Base-by-base conservation (phyloP, 2,329 filamentous ascomycete genomes). In the Trichophyton verrucosum region DNA sequence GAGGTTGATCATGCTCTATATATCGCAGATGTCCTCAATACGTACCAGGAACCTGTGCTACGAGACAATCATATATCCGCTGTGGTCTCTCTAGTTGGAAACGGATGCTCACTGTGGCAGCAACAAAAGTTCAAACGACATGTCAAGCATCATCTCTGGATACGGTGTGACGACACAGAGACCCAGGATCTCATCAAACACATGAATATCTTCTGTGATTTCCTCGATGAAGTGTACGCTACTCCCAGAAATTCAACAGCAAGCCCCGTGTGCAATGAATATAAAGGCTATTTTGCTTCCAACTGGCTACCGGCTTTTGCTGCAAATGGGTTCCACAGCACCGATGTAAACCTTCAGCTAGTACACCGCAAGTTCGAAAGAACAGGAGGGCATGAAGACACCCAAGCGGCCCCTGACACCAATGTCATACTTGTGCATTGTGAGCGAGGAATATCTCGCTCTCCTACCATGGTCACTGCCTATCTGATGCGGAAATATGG, bases 401-500 rank as follows among this genome's bases (percentile, higher is more conserved):
- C 11, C 17, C 2, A 15, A 49, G 57, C 27, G 20, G 56, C 17
- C 49, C 47, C 57, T 38, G 6, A 58, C 62, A 59, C 60, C 11
- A 63, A 60, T 53, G 63, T 65, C 36, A 64, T 67, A 49, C 66
- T 68, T 58, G 65, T 70, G 13, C 68, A 70, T 57, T 68, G 68
- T 61, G 66, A 68, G 58, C 55, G 66, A 57, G 68, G 67, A 2
- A 68, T 69, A 57, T 71, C 69, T 56, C 68, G 68, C 53, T 67
- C 67, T 4, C 65, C 68, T 27, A 70, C 68, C 1, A 63, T 69
- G 15, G 65, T 69, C 11, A 64, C 67, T 51, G 67, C 67, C 33
- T 70, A 70, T 63, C 64, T 70, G 2, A 70, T 70, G 68, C 66
- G 68, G 55, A 70, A 68, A 27, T 61, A 66, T 17, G 15, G 56